Conservation (phyloP, 305 asterid species). For the Fraxinus paxiana region DNA sequence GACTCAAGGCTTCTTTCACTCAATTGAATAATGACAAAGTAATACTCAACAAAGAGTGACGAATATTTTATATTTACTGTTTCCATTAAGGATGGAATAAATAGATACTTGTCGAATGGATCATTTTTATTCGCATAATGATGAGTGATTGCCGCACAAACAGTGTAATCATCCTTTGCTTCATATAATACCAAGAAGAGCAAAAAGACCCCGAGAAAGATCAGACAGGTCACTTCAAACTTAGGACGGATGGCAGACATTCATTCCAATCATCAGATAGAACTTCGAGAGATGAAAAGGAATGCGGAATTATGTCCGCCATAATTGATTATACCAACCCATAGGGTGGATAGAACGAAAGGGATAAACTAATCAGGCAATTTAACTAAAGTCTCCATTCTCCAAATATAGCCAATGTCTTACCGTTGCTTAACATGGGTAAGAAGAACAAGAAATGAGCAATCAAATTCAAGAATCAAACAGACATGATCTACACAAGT, state of each 20-base stretch:
- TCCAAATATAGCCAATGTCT: neutral
- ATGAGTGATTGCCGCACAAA: slow-evolving; percentile 4
- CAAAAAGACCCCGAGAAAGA: slow-evolving; percentile 20
- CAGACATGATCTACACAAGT: neutral
- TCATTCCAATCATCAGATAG: neutral
- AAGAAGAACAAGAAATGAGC: neutral
- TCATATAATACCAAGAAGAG: slow-evolving; percentile 15
- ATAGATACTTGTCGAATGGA: neutral
- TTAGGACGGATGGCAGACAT: slow-evolving; percentile 15
- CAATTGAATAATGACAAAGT: neutral
- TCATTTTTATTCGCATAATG: neutral
- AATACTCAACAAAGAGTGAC: neutral
- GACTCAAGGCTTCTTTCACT: neutral
- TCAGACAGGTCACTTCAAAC: slow-evolving; percentile 22
- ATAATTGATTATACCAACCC: slow-evolving; percentile 12
- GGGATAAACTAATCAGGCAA: slow-evolving; percentile 15
- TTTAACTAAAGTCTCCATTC: slow-evolving; percentile 21
- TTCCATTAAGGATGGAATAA: neutral
- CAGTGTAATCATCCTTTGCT: slow-evolving; percentile 22
- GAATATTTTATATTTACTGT: neutral
- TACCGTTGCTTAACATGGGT: neutral
- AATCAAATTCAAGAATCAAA: neutral
- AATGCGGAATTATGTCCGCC: slow-evolving; percentile 18
- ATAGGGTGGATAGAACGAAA: neutral
- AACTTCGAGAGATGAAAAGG: neutral